Base-by-base conservation (phyloP, 2,329 filamentous ascomycete genomes). In the Nemania sp. region DNA sequence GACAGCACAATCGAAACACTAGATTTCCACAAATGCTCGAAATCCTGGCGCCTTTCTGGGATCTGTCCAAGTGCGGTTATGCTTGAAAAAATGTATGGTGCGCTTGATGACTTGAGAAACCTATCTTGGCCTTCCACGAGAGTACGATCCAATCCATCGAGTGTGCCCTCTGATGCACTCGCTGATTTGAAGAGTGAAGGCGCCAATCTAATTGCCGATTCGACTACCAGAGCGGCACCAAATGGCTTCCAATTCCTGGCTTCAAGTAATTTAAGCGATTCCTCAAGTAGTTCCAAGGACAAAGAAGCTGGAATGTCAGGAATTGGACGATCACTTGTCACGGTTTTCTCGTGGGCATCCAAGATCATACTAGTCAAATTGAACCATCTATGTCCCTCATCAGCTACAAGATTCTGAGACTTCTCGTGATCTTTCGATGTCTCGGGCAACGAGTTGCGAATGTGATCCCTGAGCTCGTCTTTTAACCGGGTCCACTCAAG, bases 371-470 rank as follows among this genome's bases (percentile, higher is more conserved):
- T 76, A 0, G 76, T 76, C 8, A 91, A 71, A 1, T 80, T 73
- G 56, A 89, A 86, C 73, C 90, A 90, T 0, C 89, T 84, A 40
- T 78, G 76, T 0, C 86, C 86, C 63, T 88, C 81, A 6, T 84
- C 77, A 8, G 83, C 81, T 22, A 96, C 78, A 34, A 77, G 76
- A 45, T 83, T 79, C 67, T 96, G 91, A 0, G 90, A 95, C 36
- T 79, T 78, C 22, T 82, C 79, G 61, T 89, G 89, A 15, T 91
- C 88, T 57, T 87, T 87, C 0, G 91, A 91, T 51, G 93, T 85
- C 66, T 93, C 91, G 1, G 92, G 91, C 5, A 90, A 79, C 0
- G 91, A 95, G 5, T 83, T 82, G 49, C 85, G 86, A 52, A 96
- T 84, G 31, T 81, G 79, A 26, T 83, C 76, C 22, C 86, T 76